These are phyloP conservation scores for Scheffersomyces lignosus DNA, from an alignment of 805 yeast species.

Conservation along the genomic window DNA sequence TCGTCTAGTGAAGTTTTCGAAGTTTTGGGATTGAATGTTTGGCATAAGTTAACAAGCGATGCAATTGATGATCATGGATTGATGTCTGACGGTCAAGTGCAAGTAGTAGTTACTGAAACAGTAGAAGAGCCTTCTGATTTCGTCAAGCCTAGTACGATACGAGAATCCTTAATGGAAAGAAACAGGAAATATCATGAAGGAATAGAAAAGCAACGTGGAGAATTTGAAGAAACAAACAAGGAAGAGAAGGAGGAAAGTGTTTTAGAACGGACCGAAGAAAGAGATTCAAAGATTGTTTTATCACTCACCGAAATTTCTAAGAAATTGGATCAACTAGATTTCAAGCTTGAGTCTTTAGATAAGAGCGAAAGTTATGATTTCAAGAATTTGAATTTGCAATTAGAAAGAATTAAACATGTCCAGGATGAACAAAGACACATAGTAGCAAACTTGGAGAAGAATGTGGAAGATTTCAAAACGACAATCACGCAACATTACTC, in stretches of 20 bases:
- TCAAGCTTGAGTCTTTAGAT: constrained; percentile 3
- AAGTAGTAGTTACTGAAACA: constrained; percentile 30
- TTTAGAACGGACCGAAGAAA: constrained; percentile 1
- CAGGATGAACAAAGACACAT: constrained; percentile 17
- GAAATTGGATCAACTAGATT: constrained; percentile 9
- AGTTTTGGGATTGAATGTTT: constrained; percentile 57
- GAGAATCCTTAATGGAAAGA: constrained; percentile 41
- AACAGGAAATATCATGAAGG: constrained; percentile 24
- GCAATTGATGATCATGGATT: constrained; percentile 59
- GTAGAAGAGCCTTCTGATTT: constrained; percentile 1
- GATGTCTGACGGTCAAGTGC: constrained; percentile 42
- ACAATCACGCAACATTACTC: constrained; percentile 30
- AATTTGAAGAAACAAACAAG: constrained; percentile 1
- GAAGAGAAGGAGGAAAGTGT: neutral
- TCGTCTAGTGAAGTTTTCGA: constrained; percentile 60
- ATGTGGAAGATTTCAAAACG: constrained; percentile 25
- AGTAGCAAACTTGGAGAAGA: constrained; percentile 16
- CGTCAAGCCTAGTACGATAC: constrained; percentile 18
- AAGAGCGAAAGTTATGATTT: constrained; percentile 9
- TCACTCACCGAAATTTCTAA: constrained; percentile 8
- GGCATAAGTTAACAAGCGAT: constrained; percentile 52
- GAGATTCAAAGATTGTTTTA: constrained; percentile 6
- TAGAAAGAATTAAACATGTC: constrained; percentile 16
- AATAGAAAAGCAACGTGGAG: constrained; percentile 8
- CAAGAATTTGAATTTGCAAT: constrained; percentile 9